These are phyloP conservation scores for Colletotrichum sp. DNA, from an alignment of 2,329 filamentous ascomycete genomes.

Conservation along the genomic window DNA sequence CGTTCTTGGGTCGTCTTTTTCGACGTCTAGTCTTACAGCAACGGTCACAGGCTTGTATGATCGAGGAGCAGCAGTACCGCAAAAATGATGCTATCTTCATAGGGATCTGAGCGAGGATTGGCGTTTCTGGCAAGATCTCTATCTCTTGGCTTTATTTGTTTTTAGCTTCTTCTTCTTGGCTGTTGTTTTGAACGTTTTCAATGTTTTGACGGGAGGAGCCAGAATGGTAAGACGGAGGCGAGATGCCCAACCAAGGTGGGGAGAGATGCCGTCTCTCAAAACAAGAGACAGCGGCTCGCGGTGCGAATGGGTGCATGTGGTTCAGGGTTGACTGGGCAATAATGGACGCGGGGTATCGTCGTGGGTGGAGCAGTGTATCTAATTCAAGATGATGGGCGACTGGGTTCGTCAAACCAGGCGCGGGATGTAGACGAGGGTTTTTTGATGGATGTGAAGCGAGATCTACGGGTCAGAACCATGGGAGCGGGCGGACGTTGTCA, in stretches of 20 bases:
- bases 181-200: not conserved
- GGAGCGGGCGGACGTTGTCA: conserved; percentile 8
- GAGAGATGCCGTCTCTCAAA: not conserved
- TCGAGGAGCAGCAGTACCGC: not conserved
- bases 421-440: conserved; percentile 4
- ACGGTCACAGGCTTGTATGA: conserved; percentile 11
- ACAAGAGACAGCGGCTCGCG: not conserved
- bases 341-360: conserved; percentile 5
- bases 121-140: not conserved
- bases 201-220: not conserved
- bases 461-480: conserved; percentile 5
- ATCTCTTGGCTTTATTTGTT: not conserved
- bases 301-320: not conserved
- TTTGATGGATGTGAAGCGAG: not conserved
- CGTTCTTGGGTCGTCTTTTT: not conserved
- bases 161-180: not conserved
- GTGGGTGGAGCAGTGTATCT: conserved; percentile 3
- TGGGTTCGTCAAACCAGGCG: conserved; percentile 1
- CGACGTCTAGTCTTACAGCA: not conserved
- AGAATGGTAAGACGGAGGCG: not conserved
- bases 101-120: not conserved
- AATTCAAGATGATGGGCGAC: conserved; percentile 20
- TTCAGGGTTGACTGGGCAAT: not conserved
- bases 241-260: not conserved
- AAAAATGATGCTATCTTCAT: not conserved